Conservation (phyloP, 192 early-diverging fungal species). For the Powellomyces hirtus region DNA sequence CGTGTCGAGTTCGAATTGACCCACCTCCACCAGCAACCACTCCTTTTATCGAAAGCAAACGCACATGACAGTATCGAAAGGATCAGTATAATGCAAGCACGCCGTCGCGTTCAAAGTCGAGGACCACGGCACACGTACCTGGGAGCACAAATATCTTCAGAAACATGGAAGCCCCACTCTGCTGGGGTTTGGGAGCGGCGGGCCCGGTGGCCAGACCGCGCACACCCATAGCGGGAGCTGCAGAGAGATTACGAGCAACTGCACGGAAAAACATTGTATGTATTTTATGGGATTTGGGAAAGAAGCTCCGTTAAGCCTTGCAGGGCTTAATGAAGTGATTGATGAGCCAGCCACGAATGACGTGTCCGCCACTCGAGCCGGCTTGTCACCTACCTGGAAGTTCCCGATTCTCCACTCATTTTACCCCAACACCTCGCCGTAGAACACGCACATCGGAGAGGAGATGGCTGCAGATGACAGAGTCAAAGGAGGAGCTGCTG, state of each 20-base stretch:
- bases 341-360: too few relatives aligned
- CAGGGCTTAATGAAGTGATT: too few relatives aligned
- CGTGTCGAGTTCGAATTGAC: background rate
- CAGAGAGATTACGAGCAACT: background rate
- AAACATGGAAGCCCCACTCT: background rate
- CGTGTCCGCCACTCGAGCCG: too few relatives aligned
- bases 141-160: background rate
- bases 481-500: background rate
- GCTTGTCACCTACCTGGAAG: too few relatives aligned
- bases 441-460: too few relatives aligned
- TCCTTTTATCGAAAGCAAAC: constrained; percentile 1
- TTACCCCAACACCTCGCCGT: background rate
- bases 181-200: background rate
- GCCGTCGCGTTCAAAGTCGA: background rate
- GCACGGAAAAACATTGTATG: background rate
- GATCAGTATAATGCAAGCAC: background rate
- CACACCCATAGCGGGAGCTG: background rate
- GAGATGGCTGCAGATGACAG: background rate
- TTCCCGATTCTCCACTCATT: background rate
- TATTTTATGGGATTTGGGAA: background rate
- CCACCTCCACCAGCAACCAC: constrained; percentile 18
- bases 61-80: background rate
- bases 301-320: too few relatives aligned
- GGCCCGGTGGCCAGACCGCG: background rate
- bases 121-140: background rate